Conservation (phyloP, 306 rosid genomes). For the Gillenia trifoliata region DNA sequence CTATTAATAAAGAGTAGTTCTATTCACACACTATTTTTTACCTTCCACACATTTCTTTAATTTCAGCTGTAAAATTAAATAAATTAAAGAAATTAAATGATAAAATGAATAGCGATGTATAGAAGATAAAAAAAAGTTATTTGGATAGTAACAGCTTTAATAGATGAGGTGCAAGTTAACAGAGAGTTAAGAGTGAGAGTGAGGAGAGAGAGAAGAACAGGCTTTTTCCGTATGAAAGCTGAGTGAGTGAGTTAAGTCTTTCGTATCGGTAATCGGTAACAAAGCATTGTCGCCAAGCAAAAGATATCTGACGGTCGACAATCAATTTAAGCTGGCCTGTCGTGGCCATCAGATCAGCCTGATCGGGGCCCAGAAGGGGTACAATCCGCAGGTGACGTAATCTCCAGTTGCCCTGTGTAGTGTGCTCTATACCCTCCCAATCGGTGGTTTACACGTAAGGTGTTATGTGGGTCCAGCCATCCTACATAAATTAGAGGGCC, state of each 20-base stretch:
- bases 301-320: constrained; percentile 29
- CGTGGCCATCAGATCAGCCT: not conserved
- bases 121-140: too few relatives aligned
- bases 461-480: not conserved
- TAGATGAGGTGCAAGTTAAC: constrained; percentile 1
- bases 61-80: too few relatives aligned
- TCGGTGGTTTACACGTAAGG: constrained; percentile 6
- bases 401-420: constrained; percentile 21
- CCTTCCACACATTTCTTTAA: too few relatives aligned
- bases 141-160: too few relatives aligned
- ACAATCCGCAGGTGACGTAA: constrained; percentile 36
- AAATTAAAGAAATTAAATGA: too few relatives aligned
- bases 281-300: constrained; percentile 19
- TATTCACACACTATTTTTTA: too few relatives aligned
- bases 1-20: too few relatives aligned
- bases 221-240: not conserved
- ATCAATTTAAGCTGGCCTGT: constrained; percentile 7
- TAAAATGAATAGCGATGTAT: too few relatives aligned
- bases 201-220: not conserved
- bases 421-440: constrained; percentile 7
- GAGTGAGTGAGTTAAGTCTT: not conserved
- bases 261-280: constrained; percentile 31
- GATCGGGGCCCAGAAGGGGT: not conserved
- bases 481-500: not conserved
- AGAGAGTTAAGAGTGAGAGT: not conserved